These are phyloP conservation scores for Pseudocercospora musae DNA, from an alignment of 2,329 filamentous ascomycete genomes.

Conservation along the genomic window DNA sequence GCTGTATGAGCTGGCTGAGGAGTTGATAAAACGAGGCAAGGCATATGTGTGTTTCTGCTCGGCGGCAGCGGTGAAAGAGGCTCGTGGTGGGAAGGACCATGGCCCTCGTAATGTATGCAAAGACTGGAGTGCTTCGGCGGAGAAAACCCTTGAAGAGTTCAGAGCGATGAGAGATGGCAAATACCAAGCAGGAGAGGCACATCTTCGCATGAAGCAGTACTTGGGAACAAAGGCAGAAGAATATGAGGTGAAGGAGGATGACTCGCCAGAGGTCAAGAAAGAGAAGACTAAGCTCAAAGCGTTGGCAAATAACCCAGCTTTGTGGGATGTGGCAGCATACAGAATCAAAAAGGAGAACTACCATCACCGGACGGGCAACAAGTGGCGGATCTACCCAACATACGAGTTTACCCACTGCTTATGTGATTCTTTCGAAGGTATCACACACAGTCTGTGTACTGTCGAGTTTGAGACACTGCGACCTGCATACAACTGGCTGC, in stretches of 20 bases:
- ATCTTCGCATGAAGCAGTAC: conserved; percentile 91
- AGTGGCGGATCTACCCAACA: conserved; percentile 92
- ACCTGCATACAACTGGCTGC: conserved; percentile 87
- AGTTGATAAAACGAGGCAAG: conserved; percentile 68
- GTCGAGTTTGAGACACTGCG: conserved; percentile 84
- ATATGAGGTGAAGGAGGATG: conserved; percentile 33
- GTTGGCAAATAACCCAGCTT: conserved; percentile 71
- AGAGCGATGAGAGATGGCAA: conserved; percentile 87
- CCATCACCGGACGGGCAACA: conserved; percentile 74
- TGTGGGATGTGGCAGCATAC: conserved; percentile 95
- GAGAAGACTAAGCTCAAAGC: conserved; percentile 35
- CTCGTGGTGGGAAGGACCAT: conserved; percentile 72
- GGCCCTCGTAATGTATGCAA: conserved; percentile 73
- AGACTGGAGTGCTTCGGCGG: conserved; percentile 70
- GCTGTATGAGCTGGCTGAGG: conserved; percentile 84
- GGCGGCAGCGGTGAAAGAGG: conserved; percentile 75
- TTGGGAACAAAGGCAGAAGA: conserved; percentile 46
- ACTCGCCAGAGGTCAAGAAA: conserved; percentile 34
- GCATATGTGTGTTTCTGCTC: conserved; percentile 85
- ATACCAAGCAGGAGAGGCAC: conserved; percentile 79
- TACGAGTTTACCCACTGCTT: conserved; percentile 87
- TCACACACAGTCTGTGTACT: conserved; percentile 90
- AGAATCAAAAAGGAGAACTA: conserved; percentile 70
- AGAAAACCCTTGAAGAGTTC: conserved; percentile 79
- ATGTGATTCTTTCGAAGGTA: conserved; percentile 86